Evolutionary conservation across 352 stramenopile genomes (phyloP), one percentile per base, ranked within the genome.

Genomic region (Phytophthora tubulina): DNA sequence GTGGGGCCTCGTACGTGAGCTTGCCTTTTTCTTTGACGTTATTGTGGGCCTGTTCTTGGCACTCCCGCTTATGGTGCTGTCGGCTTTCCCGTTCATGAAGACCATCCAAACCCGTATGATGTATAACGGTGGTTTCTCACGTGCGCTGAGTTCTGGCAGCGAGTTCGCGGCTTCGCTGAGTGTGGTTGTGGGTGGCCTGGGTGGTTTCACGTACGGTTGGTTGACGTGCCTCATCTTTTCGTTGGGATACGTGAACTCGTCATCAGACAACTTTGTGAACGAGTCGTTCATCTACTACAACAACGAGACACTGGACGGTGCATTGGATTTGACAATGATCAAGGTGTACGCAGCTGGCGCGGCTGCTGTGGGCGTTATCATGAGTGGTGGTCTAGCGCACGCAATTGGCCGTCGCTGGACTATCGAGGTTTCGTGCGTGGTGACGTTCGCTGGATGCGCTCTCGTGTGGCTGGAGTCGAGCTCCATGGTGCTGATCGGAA

Each of bases 71-170:
- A 49, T 96, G 44, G 45, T 96, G 17, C 36, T 97, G 4, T 96
- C 88, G 46, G 88, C 85, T 17, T 88, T 97, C 63, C 90, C 88
- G 21, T 97, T 96, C 68, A 96, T 97, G 88, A 88, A 85, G 41
- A 96, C 89, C 8, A 93, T 96, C 57, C 90, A 97, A 57, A 95
- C 90, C 41, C 88, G 90, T 35, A 97, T 97, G 88, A 97, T 97
- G 90, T 97, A 97, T 74, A 97, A 97, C 60, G 89, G 89, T 17
- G 88, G 90, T 44, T 97, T 97, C 49, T 95, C 90, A 13, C 86
- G 86, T 45, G 86, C 88, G 0, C 63, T 97, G 61, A 95, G 88
- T 63, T 91, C 87, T 42, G 90, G 88, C 31, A 94, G 89, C 66
- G 88, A 97, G 52, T 94, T 87, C 31, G 87, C 89, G 0, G 88